Evolutionary conservation across 768 basidiomycete genomes (phyloP).

Genomic region (Leccinellum rugosiceps): DNA sequence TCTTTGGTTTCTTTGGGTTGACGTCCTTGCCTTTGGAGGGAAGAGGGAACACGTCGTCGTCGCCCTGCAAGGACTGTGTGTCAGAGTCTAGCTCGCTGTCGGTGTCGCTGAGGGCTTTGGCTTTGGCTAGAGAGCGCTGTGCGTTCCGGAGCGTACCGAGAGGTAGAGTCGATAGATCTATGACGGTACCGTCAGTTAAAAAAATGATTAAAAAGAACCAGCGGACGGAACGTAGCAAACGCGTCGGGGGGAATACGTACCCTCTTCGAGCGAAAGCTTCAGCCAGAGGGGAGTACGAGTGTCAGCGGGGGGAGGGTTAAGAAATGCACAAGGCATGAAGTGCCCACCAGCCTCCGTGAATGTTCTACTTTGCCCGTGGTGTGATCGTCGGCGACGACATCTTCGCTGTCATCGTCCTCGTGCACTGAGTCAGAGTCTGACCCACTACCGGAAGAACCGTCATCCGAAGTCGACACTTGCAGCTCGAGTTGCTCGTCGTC

Average conservation of each 20-base stretch:
- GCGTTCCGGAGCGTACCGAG: conserved; percentile 64
- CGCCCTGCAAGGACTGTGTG: conserved; percentile 11
- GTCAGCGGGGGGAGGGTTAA: not conserved
- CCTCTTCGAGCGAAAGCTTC: conserved; percentile 30
- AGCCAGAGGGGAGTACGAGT: not conserved
- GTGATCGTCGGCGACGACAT: not conserved
- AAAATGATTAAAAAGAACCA: not conserved
- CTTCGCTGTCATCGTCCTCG: conserved; percentile 8
- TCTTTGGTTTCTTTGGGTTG: conserved; percentile 30
- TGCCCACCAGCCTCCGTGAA: conserved; percentile 17
- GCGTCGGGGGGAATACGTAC: conserved; percentile 8
- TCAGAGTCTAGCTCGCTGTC: conserved; percentile 4
- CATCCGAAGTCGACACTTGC: conserved; percentile 10
- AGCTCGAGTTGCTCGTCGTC: conserved; percentile 43
- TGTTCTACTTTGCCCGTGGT: conserved; percentile 2
- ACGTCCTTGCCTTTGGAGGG: conserved; percentile 29
- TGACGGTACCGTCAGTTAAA: conserved; percentile 3
- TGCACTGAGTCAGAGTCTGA: conserved; percentile 13
- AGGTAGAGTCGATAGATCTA: conserved; percentile 60
- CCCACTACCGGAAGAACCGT: conserved; percentile 1
- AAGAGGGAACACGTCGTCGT: conserved; percentile 4
- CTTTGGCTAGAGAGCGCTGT: conserved; percentile 50
- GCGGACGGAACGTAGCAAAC: not conserved
- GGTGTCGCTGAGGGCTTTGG: conserved; percentile 35
- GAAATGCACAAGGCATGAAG: not conserved